Conservation (phyloP, 257 asterid species). For the Petunia axillaris region DNA sequence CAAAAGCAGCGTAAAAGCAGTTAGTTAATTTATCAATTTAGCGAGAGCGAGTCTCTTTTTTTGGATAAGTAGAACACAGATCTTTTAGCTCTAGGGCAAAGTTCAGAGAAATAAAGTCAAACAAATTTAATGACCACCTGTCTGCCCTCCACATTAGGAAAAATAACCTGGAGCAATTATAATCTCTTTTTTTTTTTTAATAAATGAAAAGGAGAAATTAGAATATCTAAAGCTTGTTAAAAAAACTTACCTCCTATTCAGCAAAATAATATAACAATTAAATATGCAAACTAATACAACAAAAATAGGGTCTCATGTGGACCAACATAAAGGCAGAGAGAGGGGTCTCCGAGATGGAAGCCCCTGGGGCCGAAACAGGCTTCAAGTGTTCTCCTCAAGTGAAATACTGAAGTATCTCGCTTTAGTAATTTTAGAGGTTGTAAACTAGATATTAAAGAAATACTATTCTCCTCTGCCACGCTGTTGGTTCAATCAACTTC, state of each 20-base stretch:
- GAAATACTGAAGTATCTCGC: background rate
- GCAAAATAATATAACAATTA: background rate
- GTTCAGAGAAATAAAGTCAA: background rate
- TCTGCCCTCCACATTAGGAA: background rate
- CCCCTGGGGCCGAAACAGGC: conserved; percentile 1
- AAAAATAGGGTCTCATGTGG: background rate
- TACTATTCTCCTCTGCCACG: background rate
- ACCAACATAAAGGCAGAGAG: conserved; percentile 9
- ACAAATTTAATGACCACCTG: background rate
- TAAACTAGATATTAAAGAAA: conserved; percentile 7
- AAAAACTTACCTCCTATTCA: background rate
- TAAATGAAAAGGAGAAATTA: background rate
- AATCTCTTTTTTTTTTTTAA: background rate
- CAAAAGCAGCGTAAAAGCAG: conserved; percentile 12
- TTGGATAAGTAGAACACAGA: conserved; percentile 6
- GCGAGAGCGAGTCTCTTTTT: background rate
- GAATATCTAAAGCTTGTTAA: background rate
- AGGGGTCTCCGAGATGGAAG: background rate
- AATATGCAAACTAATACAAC: conserved; percentile 16
- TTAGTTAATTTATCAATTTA: background rate
- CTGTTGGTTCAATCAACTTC: background rate
- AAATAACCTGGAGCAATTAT: background rate
- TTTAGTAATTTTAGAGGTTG: background rate
- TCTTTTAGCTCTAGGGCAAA: background rate
- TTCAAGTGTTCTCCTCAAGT: background rate